A percentile compares a stretch with the other conserved stretches of the same genome.
These are phyloP conservation scores for Tulasnella sp. DNA, from an alignment of 768 basidiomycete genomes.

Conservation along the genomic window DNA sequence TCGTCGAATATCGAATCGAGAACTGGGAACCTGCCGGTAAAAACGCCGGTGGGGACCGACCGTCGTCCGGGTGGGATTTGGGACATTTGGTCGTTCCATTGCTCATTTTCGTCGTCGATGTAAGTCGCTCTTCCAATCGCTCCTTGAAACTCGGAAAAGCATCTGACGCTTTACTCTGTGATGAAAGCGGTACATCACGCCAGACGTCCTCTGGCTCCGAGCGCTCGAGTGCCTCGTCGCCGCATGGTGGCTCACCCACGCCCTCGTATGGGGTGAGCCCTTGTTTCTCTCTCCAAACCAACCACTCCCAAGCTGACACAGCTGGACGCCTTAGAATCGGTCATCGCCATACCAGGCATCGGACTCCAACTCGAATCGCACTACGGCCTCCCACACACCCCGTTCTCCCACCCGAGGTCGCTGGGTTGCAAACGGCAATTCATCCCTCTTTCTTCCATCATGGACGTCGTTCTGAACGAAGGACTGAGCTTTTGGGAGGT, in stretches of 20 bases:
- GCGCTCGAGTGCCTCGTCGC: not conserved
- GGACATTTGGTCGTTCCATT: not conserved
- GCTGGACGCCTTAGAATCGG: slow-evolving; percentile 43
- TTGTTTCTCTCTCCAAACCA: not conserved
- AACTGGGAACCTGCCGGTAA: not conserved
- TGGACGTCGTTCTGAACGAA: slow-evolving; percentile 64
- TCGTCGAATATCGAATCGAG: slow-evolving; percentile 1
- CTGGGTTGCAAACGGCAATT: slow-evolving; percentile 37
- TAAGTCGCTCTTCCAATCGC: not conserved
- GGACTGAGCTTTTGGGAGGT: slow-evolving; percentile 62
- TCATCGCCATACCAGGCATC: slow-evolving; percentile 51
- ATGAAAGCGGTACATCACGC: not conserved
- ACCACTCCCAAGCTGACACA: not conserved
- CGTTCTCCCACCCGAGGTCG: slow-evolving; percentile 18
- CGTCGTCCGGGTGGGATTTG: not conserved
- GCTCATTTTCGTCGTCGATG: not conserved
- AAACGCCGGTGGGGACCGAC: not conserved
- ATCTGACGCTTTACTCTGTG: not conserved
- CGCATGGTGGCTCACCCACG: not conserved
- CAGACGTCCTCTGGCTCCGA: not conserved
- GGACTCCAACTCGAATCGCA: slow-evolving; percentile 69
- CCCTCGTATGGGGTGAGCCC: slow-evolving; percentile 3
- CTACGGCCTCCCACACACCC: slow-evolving; percentile 38
- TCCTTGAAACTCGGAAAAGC: not conserved
- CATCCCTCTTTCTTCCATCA: slow-evolving; percentile 42